Evolutionary conservation across 2,329 filamentous ascomycete genomes (phyloP).

Genomic region (Nothophoma quercina): DNA sequence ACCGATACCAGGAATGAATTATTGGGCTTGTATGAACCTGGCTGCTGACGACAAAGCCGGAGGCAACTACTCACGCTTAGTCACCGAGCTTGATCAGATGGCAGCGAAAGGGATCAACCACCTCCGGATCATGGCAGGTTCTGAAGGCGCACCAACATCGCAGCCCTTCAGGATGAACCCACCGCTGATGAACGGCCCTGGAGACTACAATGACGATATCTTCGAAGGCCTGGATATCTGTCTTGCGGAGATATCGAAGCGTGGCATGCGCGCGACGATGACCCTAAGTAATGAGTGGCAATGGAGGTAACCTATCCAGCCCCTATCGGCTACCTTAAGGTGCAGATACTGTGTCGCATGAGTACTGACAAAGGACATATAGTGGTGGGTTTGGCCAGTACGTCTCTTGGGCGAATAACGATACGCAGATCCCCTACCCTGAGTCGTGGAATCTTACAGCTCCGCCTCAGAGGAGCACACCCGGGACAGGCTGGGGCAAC

Average conservation of each 20-base stretch:
- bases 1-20: slow-evolving; percentile 43
- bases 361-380: too few species aligned
- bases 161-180: slow-evolving; percentile 53
- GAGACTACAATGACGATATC: slow-evolving; percentile 50
- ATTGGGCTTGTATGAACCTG: slow-evolving; percentile 53
- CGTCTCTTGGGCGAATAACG: slow-evolving; percentile 49
- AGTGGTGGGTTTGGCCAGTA: slow-evolving; percentile 50
- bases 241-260: slow-evolving; percentile 50
- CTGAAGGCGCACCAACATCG: slow-evolving; percentile 48
- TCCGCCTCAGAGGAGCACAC: slow-evolving; percentile 42
- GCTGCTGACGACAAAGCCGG: slow-evolving; percentile 46
- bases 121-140: slow-evolving; percentile 51
- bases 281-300: slow-evolving; percentile 52
- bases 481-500: slow-evolving; percentile 51
- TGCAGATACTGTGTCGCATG: too few species aligned
- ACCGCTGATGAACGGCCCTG: slow-evolving; percentile 45
- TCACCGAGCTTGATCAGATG: slow-evolving; percentile 52
- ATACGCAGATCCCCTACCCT: slow-evolving; percentile 48
- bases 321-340: too few species aligned
- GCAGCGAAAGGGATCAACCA: slow-evolving; percentile 51
- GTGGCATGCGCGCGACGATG: slow-evolving; percentile 53
- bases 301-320: too few species aligned
- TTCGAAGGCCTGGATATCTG: slow-evolving; percentile 50
- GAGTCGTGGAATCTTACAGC: slow-evolving; percentile 50
- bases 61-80: slow-evolving; percentile 48